phyloP scores from a whole-genome alignment of 495 filamentous ascomycete species.

The Lindgomyces ingoldianus region DNA sequence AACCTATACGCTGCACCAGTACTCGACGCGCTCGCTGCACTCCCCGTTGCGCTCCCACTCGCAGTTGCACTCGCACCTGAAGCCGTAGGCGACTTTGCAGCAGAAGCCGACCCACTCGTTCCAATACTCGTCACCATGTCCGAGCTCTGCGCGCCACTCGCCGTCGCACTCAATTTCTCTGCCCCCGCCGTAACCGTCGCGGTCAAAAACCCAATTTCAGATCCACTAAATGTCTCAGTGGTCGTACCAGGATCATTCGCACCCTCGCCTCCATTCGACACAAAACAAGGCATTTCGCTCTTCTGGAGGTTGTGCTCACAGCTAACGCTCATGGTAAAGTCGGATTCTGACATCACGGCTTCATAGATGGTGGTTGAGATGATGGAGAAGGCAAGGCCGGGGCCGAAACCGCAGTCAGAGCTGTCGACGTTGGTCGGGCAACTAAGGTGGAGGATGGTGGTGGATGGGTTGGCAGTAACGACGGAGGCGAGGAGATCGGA shows the following conservation, averaged over 20 bases:
- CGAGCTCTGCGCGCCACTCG: not conserved
- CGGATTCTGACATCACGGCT: not conserved
- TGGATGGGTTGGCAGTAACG: constrained; percentile 17
- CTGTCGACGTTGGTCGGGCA: constrained; percentile 17
- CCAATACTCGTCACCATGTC: not conserved
- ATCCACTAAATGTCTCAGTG: not conserved
- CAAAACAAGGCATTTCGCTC: constrained; percentile 1
- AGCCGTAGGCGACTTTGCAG: not conserved
- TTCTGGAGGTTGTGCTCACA: not conserved
- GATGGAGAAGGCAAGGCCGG: constrained; percentile 11
- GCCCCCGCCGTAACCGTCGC: constrained; percentile 21
- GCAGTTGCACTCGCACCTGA: not conserved
- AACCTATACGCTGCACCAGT: not conserved
- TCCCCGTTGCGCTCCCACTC: not conserved
- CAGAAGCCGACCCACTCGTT: not conserved
- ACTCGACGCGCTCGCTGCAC: not conserved
- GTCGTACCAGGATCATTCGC: constrained; percentile 17
- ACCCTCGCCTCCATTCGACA: not conserved
- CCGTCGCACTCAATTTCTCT: constrained; percentile 6
- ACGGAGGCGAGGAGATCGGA: constrained; percentile 16
- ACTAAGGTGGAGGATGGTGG: constrained; percentile 13
- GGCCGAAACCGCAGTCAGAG: constrained; percentile 19
- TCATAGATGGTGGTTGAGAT: constrained; percentile 18
- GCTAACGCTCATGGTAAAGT: constrained; percentile 4
- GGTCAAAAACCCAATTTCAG: constrained; percentile 6